phyloP scores from a whole-genome alignment of 2,329 filamentous ascomycete genomes.

The Pseudogymnoascus sp. region DNA sequence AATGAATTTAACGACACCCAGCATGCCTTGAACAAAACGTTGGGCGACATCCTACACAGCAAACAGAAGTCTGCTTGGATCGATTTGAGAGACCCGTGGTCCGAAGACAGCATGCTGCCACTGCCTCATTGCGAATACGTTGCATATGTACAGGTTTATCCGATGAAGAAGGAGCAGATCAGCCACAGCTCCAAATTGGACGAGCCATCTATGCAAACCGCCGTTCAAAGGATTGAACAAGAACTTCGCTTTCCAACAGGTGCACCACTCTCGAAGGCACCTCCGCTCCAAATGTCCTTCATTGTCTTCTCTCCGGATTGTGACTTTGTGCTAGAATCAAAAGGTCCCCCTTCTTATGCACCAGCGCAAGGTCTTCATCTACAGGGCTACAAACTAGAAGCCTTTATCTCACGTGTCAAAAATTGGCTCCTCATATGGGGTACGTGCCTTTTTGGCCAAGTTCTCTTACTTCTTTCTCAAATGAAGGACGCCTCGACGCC shows the following conservation, averaged over 20 bases:
- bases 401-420: conserved; percentile 47
- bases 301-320: conserved; percentile 62
- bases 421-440: conserved; percentile 50
- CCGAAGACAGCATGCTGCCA: conserved; percentile 50
- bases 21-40: conserved; percentile 61
- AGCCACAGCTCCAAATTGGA: background rate
- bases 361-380: conserved; percentile 46
- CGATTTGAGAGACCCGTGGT: conserved; percentile 63
- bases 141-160: conserved; percentile 70
- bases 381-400: conserved; percentile 51
- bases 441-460: conserved; percentile 49
- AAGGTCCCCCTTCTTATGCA: conserved; percentile 49
- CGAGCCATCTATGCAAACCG: conserved; percentile 17
- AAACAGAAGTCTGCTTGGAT: conserved; percentile 49
- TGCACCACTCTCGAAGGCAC: conserved; percentile 43
- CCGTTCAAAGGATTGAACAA: conserved; percentile 48
- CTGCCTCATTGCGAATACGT: conserved; percentile 81
- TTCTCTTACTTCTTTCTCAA: conserved; percentile 53
- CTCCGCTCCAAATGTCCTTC: conserved; percentile 51
- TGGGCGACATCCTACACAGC: conserved; percentile 57
- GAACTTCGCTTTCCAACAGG: conserved; percentile 55
- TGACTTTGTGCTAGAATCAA: conserved; percentile 55
- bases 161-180: conserved; percentile 11
- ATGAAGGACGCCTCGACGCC: conserved; percentile 59
- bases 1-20: conserved; percentile 48